Base-by-base conservation (phyloP, 495 filamentous ascomycete genomes). In the Penicillium manginii region DNA sequence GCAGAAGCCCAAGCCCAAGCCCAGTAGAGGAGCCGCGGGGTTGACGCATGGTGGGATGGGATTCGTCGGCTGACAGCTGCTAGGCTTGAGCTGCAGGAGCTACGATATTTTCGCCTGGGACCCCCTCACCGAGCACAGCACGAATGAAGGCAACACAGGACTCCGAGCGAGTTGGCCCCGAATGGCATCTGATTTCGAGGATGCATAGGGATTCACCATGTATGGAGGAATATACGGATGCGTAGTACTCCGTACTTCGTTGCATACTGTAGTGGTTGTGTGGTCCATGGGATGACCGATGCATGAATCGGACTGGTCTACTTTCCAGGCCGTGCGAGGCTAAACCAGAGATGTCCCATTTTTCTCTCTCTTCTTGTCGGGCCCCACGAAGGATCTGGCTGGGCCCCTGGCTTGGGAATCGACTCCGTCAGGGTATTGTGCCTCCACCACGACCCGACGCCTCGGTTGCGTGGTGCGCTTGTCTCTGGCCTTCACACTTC, bases 391-490 rank as follows among this genome's bases (percentile, higher is more conserved):
- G 17, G 42, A n/a, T 10, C 42, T n/a, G 17, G 14, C 8, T n/a
- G 17, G 42, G 8, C 17, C 42, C 42, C 15, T 45, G 15, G 9
- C 42, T 19, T n/a, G n/a, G n/a, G n/a, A n/a, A n/a, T n/a, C n/a
- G n/a, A n/a, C n/a, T n/a, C n/a, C n/a, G n/a, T 33, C 11, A 33
- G 31, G 4, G 35, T 37, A 37, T 37, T n/a, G 22, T 18, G 40
- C 40, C 26, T n/a, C 45, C 45, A 47, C 45, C n/a, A n/a, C 7
- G 45, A 47, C 45, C 45, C 45, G 45, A 26, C 21, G 45, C 21
- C 19, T 47, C 45, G 45, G 45, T 47, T 47, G 45, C 11, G 45
- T 47, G 4, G 45, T 47, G 21, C 40, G 18, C 40, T 45, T 45
- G 40, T n/a, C 40, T 18, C 9, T 18, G 12, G 17, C 40, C 7